These are phyloP conservation scores for Sonneratia caseolaris DNA, from an alignment of 345 rosid genomes.

Conservation along the genomic window DNA sequence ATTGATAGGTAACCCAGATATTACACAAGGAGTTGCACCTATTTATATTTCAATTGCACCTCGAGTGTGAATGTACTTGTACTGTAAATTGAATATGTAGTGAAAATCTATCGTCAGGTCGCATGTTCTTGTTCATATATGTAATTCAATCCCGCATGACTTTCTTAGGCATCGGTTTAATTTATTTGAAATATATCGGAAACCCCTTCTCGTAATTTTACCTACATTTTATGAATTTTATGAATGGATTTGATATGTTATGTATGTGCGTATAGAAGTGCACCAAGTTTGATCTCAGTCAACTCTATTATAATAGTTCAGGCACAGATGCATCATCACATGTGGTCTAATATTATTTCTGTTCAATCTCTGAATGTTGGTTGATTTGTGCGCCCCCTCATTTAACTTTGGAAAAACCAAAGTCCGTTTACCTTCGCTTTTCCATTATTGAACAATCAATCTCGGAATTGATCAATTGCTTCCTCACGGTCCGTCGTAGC, in stretches of 20 bases:
- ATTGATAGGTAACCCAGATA: no score
- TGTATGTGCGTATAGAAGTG: no score
- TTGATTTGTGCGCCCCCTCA: no score
- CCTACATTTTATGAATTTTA: no score
- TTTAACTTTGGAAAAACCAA: background rate
- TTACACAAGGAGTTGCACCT: no score
- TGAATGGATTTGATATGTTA: no score
- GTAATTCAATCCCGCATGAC: background rate
- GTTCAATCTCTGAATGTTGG: background rate
- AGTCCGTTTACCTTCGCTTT: conserved; percentile 44
- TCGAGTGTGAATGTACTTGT: no score
- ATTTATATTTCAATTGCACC: background rate
- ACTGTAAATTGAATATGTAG: no score
- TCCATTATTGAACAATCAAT: conserved; percentile 70
- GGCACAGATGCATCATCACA: background rate
- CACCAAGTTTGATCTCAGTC: background rate
- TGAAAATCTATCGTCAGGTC: no score
- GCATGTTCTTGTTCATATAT: background rate
- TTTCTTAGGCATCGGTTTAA: background rate
- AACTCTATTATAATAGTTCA: background rate
- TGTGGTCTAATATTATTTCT: background rate
- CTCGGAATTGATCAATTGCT: conserved; percentile 60
- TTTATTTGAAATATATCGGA: no score
- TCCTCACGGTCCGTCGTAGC: conserved; percentile 77
- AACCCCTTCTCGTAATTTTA: no score